These are phyloP conservation scores for Craspedostauros australis DNA, from an alignment of 108 stramenopile genomes.

Conservation along the genomic window DNA sequence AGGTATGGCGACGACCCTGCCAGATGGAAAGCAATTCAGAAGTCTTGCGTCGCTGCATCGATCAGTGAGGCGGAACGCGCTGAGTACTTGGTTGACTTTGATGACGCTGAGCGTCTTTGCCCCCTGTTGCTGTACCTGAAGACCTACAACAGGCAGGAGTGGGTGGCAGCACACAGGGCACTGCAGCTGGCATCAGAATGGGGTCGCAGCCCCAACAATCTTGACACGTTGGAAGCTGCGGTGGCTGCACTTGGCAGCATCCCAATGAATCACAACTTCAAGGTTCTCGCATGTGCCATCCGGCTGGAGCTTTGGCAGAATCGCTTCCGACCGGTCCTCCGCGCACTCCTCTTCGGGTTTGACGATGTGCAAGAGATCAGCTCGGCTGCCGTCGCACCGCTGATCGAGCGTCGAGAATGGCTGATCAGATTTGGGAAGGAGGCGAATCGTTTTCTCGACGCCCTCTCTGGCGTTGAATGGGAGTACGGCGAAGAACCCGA, in stretches of 20 bases:
- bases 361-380: slow-evolving; percentile 59
- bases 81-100: slow-evolving; percentile 34
- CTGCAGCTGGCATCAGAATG: slow-evolving; percentile 53
- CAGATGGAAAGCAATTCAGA: slow-evolving; percentile 31
- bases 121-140: slow-evolving; percentile 37
- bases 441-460: slow-evolving; percentile 17
- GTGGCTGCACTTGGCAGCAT: slow-evolving; percentile 44
- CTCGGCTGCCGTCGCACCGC: slow-evolving; percentile 38
- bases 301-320: slow-evolving; percentile 66
- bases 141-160: slow-evolving; percentile 24
- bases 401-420: slow-evolving; percentile 51
- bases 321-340: slow-evolving; percentile 51
- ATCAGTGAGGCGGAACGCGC: slow-evolving; percentile 24
- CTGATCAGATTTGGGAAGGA: slow-evolving; percentile 33
- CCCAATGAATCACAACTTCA: slow-evolving; percentile 13
- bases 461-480: slow-evolving; percentile 24
- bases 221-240: slow-evolving; percentile 35
- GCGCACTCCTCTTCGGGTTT: slow-evolving; percentile 70
- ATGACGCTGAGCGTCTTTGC: slow-evolving; percentile 29
- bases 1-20: slow-evolving; percentile 40
- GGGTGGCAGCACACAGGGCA: slow-evolving; percentile 66
- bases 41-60: slow-evolving; percentile 28
- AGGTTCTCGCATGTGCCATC: slow-evolving; percentile 30
- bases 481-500: slow-evolving; percentile 18
- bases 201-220: slow-evolving; percentile 42